Evolutionary conservation across 331 rosid species (phyloP).

Genomic region (Dryas integrifolia): DNA sequence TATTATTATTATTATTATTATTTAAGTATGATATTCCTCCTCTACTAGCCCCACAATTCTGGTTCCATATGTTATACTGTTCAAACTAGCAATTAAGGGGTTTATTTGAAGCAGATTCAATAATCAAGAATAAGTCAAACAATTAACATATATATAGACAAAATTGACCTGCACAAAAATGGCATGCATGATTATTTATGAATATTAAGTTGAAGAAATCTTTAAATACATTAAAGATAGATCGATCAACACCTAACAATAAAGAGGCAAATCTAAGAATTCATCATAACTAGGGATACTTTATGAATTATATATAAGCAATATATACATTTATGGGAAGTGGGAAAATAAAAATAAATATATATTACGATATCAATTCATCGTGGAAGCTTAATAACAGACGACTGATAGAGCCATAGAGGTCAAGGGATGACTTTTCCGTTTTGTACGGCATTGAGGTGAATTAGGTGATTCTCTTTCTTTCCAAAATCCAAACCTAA

Average conservation of each 20-base stretch:
- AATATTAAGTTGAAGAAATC: slow-evolving; percentile 11
- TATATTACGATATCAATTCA: no score
- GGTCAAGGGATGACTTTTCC: slow-evolving; percentile 9
- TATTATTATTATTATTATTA: background rate
- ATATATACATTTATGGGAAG: background rate
- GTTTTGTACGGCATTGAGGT: slow-evolving; percentile 9
- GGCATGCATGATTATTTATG: slow-evolving; percentile 6
- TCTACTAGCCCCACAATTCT: background rate
- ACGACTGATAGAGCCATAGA: background rate
- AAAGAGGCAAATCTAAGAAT: slow-evolving; percentile 15
- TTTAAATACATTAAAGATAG: slow-evolving; percentile 22
- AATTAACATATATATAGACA: background rate
- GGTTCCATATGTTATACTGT: background rate
- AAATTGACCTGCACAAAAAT: slow-evolving; percentile 9
- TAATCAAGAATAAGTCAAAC: slow-evolving; percentile 12
- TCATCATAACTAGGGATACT: background rate
- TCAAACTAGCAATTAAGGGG: background rate
- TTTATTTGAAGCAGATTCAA: background rate
- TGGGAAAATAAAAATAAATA: background rate
- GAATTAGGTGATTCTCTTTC: background rate
- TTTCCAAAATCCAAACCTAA: background rate
- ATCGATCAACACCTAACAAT: slow-evolving; percentile 25
- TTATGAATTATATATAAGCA: background rate
- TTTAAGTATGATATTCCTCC: background rate
- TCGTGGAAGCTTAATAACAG: background rate